phyloP scores from a whole-genome alignment of 768 basidiomycete genomes.

The Tulasnella sp. region DNA sequence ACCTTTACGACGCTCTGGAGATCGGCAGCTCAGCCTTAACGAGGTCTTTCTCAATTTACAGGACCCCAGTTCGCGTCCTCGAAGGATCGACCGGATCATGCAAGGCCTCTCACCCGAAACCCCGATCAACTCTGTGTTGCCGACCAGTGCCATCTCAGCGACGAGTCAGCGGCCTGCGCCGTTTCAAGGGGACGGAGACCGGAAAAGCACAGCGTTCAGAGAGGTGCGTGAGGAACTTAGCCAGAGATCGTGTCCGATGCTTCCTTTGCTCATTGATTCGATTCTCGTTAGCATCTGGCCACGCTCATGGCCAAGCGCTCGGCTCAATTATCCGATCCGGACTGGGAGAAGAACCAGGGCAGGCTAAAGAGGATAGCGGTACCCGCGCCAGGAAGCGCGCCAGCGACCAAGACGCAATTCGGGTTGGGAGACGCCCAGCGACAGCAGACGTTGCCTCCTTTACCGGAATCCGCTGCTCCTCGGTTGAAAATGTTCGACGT shows the following conservation, averaged over 20 bases:
- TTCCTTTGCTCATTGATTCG: too few relatives aligned
- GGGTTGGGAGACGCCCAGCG: background rate
- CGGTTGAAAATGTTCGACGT: background rate
- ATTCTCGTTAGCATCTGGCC: background rate
- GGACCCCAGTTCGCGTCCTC: background rate
- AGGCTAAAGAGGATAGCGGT: background rate
- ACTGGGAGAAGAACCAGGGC: background rate
- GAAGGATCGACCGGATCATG: conserved; percentile 1
- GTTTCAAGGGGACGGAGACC: conserved; percentile 6
- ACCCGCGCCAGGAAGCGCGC: background rate
- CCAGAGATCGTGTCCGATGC: too few relatives aligned
- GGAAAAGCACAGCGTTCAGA: conserved; percentile 1
- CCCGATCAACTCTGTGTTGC: background rate
- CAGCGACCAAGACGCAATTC: background rate
- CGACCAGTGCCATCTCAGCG: background rate
- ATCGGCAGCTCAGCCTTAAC: background rate
- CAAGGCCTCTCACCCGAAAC: conserved; percentile 5
- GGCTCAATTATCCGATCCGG: background rate
- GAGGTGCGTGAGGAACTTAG: conserved; percentile 2
- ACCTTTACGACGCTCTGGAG: background rate
- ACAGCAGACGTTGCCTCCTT: background rate
- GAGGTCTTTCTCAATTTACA: conserved; percentile 13
- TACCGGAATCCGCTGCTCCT: background rate
- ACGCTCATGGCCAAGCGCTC: conserved; percentile 8
- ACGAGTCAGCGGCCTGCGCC: background rate